Evolutionary conservation across 2,329 filamentous ascomycete genomes (phyloP), one percentile per base, ranked within the genome.

Genomic region (Pezicula carpinea): DNA sequence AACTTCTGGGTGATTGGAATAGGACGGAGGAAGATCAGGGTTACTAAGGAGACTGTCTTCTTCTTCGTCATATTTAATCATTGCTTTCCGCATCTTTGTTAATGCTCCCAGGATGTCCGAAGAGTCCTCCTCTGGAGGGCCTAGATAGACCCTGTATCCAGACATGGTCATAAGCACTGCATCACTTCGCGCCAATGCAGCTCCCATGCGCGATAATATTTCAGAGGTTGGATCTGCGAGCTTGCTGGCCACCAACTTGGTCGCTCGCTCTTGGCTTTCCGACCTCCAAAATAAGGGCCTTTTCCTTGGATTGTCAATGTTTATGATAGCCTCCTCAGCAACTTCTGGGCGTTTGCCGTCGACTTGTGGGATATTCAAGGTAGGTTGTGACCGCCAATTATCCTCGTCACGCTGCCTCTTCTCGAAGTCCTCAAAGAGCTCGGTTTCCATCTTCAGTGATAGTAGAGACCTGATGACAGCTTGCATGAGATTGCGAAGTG

Each of bases 401-500:
- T 42, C 39, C 33, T 33, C 11, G 2, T 10, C 18, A 18, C 18
- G 18, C 18, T 33, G 13, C 8, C 41, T 48, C 19, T 54, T 48
- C 5, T 63, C 57, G 13, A 53, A 50, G 4, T 56, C 32, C 18
- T 71, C 63, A 47, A 78, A 75, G 1, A 79, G 60, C 5, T 63
- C 64, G 0, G 69, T 73, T 40, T 77, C 70, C 2, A 71, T 71
- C 43, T 73, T 71, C 49, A 82, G 65, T 18, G 76, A 72, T 18
- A 81, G 61, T 5, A 81, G 62, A 3, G 75, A 67, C 47, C 78
- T 68, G 23, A 82, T 71, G 6, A 79, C 74, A 15, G 66, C 73
- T 52, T 82, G 79, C 44, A 80, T 69, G 3, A 72, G 63, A 54
- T 82, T 81, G 44, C 78, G 71, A 23, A 82, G 62, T 5, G 66